Conservation (phyloP, 2,329 filamentous ascomycete genomes). For the Fusarium proliferatum region DNA sequence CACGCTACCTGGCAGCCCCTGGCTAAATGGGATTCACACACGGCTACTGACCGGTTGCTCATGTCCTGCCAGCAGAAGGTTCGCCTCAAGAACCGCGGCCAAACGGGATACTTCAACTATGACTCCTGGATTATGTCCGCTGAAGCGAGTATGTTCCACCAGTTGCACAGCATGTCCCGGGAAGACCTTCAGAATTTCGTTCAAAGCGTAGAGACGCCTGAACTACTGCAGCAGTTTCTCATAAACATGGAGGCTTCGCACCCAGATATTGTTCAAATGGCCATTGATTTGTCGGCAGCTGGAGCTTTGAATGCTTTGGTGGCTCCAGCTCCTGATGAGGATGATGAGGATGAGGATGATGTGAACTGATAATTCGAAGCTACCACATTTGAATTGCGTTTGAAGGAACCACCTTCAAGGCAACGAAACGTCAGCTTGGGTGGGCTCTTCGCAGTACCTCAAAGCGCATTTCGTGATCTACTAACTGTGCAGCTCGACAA, state of each 20-base stretch:
- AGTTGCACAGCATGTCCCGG: neutral
- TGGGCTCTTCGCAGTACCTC: neutral
- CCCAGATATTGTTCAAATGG: neutral
- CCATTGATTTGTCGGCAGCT: neutral
- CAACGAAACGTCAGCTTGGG: neutral
- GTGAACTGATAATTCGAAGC: neutral
- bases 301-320: neutral
- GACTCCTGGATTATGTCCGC: neutral
- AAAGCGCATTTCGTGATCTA: neutral
- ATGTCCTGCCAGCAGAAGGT: neutral
- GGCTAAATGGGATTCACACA: neutral
- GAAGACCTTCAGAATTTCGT: neutral
- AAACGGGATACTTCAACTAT: constrained; percentile 12
- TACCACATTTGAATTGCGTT: neutral
- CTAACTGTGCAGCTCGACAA: neutral
- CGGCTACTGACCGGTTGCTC: neutral
- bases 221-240: neutral
- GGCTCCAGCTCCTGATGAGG: too few relatives aligned
- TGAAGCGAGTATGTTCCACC: neutral
- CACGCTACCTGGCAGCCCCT: neutral
- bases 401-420: neutral
- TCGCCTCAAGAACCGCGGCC: neutral
- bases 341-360: neutral
- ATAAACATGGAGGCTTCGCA: neutral
- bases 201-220: neutral